Base-by-base conservation (phyloP, 257 asterid genomes). In the Petrea volubilis region DNA sequence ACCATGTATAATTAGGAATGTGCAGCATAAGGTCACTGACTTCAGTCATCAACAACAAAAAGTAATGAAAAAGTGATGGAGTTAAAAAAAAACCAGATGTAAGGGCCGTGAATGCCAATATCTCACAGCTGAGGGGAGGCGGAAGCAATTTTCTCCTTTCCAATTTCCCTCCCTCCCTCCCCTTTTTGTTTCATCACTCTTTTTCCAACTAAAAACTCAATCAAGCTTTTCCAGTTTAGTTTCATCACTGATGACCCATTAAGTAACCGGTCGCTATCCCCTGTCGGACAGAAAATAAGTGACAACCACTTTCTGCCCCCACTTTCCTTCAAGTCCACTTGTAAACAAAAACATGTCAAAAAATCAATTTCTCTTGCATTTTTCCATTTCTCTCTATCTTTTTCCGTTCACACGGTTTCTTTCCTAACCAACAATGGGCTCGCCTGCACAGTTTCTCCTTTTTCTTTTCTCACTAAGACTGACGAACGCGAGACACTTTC, bases 241-340 rank as follows among this genome's bases (percentile, higher is more conserved):
- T 71, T 34, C 63, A 49, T 60, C 40, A 23, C 38, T 23, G 17
- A 8, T 36, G 70, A 23, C 58, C 60, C 56, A 62, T 23, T 36
- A 17, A 40, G 52, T 38, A 25, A 50, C 14, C 23, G 36, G 76
- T 47, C 70, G 0, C 59, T 5, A 47, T 47, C 29, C 18, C 21
- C 31, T 18, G 56, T 33, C 18, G 46, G 65, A 55, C 57, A 57
- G 41, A 69, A 41, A 58, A 50, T 36, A 52, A 72, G 59, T 18
- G 71, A 55, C 71, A 7, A 49, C 43, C 61, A 63, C 64, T 44
- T 52, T 73, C 33, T 60, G 59, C 68, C 57, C 75, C 75, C 29
- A 41, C 21, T 71, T 71, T 18, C 41, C n/a, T 41, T 27, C 51
- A 49, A 31, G 44, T 21, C 17, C 74, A 67, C 74, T 59, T 33